These are phyloP conservation scores for Lactifluus pinguis DNA, from an alignment of 768 basidiomycete genomes.

Conservation along the genomic window DNA sequence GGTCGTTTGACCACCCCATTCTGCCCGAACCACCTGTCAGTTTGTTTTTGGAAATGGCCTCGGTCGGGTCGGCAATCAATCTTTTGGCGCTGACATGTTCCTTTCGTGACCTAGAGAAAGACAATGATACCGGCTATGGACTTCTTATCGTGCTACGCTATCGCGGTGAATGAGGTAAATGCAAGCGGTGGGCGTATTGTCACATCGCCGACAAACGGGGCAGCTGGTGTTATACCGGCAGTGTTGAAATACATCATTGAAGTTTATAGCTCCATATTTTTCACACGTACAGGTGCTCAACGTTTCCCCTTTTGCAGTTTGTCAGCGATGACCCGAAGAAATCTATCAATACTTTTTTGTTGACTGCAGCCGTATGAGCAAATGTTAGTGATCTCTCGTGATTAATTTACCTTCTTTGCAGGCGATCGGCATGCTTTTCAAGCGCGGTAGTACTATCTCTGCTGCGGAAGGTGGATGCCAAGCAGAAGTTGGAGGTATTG, in stretches of 20 bases:
- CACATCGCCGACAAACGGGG: constrained; percentile 90
- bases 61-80: neutral
- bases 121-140: constrained; percentile 91
- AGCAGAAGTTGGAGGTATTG: constrained; percentile 83
- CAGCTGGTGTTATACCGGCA: constrained; percentile 88
- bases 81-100: neutral
- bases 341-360: constrained; percentile 78
- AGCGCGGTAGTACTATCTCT: constrained; percentile 92
- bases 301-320: constrained; percentile 40
- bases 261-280: constrained; percentile 27
- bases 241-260: constrained; percentile 86
- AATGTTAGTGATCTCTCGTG: neutral
- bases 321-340: constrained; percentile 87
- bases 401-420: constrained; percentile 24
- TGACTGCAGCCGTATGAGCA: constrained; percentile 73
- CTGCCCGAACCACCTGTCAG: constrained; percentile 77
- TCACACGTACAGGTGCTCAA: neutral
- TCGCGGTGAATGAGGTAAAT: constrained; percentile 93
- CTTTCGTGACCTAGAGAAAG: constrained; percentile 43
- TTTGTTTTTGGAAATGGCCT: constrained; percentile 8
- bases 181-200: constrained; percentile 90
- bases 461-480: constrained; percentile 95
- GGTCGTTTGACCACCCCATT: constrained; percentile 71
- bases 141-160: constrained; percentile 88
- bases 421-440: constrained; percentile 94